Conservation (phyloP, 768 basidiomycete species). For the Podaxis carcinomalis region DNA sequence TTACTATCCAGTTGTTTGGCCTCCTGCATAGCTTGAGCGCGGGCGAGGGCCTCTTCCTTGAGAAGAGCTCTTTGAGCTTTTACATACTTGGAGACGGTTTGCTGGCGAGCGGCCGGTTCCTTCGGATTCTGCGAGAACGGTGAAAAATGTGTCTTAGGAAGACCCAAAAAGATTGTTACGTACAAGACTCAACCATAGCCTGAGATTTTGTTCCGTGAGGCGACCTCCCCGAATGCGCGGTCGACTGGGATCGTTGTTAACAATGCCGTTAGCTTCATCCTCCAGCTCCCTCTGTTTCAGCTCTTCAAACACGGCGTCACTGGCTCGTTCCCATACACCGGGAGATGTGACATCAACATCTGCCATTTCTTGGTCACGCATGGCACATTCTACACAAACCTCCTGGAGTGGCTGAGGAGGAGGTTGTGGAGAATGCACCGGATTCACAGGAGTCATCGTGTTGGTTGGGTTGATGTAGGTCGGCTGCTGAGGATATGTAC, state of each 20-base stretch:
- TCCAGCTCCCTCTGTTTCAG: constrained; percentile 67
- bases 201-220: constrained; percentile 74
- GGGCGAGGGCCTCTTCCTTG: constrained; percentile 78
- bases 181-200: constrained; percentile 76
- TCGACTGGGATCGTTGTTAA: constrained; percentile 50
- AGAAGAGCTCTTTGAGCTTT: constrained; percentile 76
- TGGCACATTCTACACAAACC: constrained; percentile 94
- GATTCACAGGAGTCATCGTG: constrained; percentile 60
- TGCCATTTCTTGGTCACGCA: constrained; percentile 98
- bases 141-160: constrained; percentile 9
- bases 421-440: constrained; percentile 53
- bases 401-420: constrained; percentile 69
- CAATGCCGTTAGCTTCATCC: constrained; percentile 51
- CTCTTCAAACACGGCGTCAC: constrained; percentile 80
- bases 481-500: constrained; percentile 72
- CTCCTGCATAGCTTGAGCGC: constrained; percentile 74
- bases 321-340: constrained; percentile 89
- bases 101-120: constrained; percentile 81
- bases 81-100: constrained; percentile 79
- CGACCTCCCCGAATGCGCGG: constrained; percentile 63
- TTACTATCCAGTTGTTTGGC: constrained; percentile 69
- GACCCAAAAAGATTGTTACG: constrained; percentile 22
- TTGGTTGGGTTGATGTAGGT: constrained; percentile 60
- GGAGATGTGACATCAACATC: constrained; percentile 86
- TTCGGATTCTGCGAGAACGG: constrained; percentile 68